Evolutionary conservation across 1,284 basidiomycete genomes (phyloP).

Genomic region (Rhizopogon parksii): DNA sequence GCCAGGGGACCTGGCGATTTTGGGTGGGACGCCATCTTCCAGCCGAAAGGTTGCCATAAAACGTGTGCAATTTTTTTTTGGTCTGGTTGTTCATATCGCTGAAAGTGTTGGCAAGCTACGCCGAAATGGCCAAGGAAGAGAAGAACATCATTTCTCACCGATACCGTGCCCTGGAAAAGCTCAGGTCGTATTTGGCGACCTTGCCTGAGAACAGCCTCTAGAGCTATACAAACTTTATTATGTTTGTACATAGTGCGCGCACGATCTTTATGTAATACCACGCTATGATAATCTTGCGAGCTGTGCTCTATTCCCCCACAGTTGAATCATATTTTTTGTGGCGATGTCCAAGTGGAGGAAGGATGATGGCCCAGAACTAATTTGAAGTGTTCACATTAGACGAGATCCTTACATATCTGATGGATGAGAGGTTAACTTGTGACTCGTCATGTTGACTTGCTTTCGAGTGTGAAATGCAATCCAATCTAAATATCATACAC

Average conservation of each 20-base stretch:
- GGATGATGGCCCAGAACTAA: no score
- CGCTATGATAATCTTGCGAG: no score
- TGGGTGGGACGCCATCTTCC: slow-evolving; percentile 92
- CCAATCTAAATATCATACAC: no score
- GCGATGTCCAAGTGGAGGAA: no score
- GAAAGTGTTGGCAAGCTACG: slow-evolving; percentile 55
- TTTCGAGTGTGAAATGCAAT: not conserved
- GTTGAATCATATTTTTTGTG: no score
- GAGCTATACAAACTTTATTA: not conserved
- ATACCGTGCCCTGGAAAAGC: slow-evolving; percentile 79
- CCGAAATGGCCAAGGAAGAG: slow-evolving; percentile 83
- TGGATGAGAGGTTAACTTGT: not conserved
- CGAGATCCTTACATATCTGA: not conserved
- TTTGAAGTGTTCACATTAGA: not conserved
- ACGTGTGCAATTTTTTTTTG: slow-evolving; percentile 43
- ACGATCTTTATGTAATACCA: no score
- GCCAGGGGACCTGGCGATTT: slow-evolving; percentile 73
- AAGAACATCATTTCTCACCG: slow-evolving; percentile 92
- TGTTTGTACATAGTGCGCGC: no score
- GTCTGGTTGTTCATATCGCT: slow-evolving; percentile 1
- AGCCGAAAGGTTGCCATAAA: slow-evolving; percentile 66
- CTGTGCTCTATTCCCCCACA: no score
- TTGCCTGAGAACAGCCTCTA: not conserved
- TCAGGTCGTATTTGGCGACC: slow-evolving; percentile 57
- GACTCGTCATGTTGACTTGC: no score